Evolutionary conservation across 2,329 filamentous ascomycete species (phyloP), one percentile per base, ranked within the genome.

Genomic region (Pyrenochaeta sp.): DNA sequence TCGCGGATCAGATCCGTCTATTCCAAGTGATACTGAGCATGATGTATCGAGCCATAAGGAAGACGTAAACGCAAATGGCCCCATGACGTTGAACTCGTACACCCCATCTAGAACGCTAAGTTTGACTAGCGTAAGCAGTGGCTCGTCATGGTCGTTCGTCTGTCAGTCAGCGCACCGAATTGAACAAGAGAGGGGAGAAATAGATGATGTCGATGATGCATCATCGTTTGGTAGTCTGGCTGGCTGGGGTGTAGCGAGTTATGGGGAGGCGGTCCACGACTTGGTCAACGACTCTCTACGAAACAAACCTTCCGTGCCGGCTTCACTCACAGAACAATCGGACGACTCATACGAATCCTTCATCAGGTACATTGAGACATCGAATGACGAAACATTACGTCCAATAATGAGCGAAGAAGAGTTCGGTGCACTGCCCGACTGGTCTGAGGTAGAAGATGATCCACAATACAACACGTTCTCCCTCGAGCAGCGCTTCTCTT

Each of bases 361-460:
- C 28, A 36, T 54, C 5, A 27, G 13, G 15, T 54, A 34, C 1
- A 48, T 37, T 51, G 54, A 48, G 37, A 40, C 53, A 24, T 45
- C 28, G 27, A 22, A 2, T 6, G 19, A 9, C 34, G 42, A 15
- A 7, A 13, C 10, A 8, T 36, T 13, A 2, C 0, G 2, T 32
- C 12, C 24, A 44, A 46, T 52, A 43, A 52, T 52, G 30, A 52
- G 37, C 37, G 39, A 28, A 13, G 22, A 42, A 13, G 25, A 46
- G 42, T 52, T 54, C 30, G 36, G 34, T 25, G 44, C 44, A 2
- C 27, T 56, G 25, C 54, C 54, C 2, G 48, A 51, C 19, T 56
- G 47, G 44, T 48, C 43, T 9, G 51, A 54, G 8, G 44, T 54
- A 3, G 50, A 59, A 28, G 53, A 52, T 25, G 50, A 56, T 13